phyloP scores from a whole-genome alignment of 106 monocot genomes.

The Alisma plantagoaquatica region DNA sequence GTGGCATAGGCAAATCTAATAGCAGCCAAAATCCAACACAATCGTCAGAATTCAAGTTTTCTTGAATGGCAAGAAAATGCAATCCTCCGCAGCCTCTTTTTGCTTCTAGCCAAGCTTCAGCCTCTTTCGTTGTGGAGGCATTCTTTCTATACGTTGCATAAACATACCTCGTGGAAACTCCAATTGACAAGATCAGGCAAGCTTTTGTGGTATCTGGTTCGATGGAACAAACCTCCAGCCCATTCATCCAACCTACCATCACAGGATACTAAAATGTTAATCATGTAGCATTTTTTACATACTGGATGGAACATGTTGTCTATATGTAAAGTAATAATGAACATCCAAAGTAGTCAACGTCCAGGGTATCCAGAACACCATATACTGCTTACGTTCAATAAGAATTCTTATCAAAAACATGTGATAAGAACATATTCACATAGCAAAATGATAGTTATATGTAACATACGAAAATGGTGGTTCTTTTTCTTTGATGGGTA shows the following conservation, averaged over 20 bases:
- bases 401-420: too few relatives aligned
- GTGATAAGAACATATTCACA: too few relatives aligned
- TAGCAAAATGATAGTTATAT: too few relatives aligned
- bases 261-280: too few relatives aligned
- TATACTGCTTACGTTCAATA: too few relatives aligned
- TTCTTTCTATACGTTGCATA: slow-evolving; percentile 78
- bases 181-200: slow-evolving; percentile 61
- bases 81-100: slow-evolving; percentile 85
- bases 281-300: too few relatives aligned
- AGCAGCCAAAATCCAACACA: slow-evolving; percentile 94
- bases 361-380: too few relatives aligned
- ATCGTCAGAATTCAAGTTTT: slow-evolving; percentile 68
- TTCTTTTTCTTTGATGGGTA: too few relatives aligned
- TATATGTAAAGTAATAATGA: too few relatives aligned
- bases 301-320: too few relatives aligned
- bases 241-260: slow-evolving; percentile 98
- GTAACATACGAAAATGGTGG: too few relatives aligned
- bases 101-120: slow-evolving; percentile 90
- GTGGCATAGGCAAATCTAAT: slow-evolving; percentile 76
- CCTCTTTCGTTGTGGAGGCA: slow-evolving; percentile 53
- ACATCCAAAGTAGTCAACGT: too few relatives aligned
- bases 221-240: slow-evolving; percentile 68
- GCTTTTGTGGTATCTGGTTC: slow-evolving; percentile 49
- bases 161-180: slow-evolving; percentile 65
- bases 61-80: slow-evolving; percentile 87